Base-by-base conservation (phyloP, 176 grass and related monocot species). In the Oryza punctata region DNA sequence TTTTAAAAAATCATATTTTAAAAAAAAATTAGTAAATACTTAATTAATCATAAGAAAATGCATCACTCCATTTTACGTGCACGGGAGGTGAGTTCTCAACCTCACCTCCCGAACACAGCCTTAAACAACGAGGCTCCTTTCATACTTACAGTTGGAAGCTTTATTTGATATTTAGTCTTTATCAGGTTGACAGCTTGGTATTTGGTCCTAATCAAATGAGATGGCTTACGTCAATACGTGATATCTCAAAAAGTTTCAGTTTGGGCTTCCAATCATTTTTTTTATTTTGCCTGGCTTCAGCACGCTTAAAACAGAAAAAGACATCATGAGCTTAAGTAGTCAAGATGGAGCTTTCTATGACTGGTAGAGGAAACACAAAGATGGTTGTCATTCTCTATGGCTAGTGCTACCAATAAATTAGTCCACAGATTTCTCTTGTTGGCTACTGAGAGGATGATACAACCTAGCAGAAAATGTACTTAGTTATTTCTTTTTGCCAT, bases 141-240 rank as follows among this genome's bases (percentile, higher is more conserved):
- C n/a, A 35, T 7, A 14, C 35, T 77, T 67, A 21, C 16, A 30
- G 16, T 9, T 68, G 14, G 60, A 18, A 14, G 7, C 26, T 27
- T 82, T 65, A 14, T 37, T 63, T 67, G 32, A 70, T 67, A 54
- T 10, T 57, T 43, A 59, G 59, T 78, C 69, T 25, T 79, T 27
- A 37, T 83, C 50, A 1, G 46, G 15, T 33, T 32, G 3, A 32
- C 5, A 26, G 24, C 15, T 37, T 68, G 12, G 19, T 46, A 61
- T 33, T 61, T 78, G 60, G 45, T 78, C 45, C 37, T 9, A 28
- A 57, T 54, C 72, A 72, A 60, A 38, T 23, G 77, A 43, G 67
- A 28, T 76, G 73, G 50, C 21, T 40, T 40, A 27, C 26, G 50
- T 3, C 30, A 61, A 23, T 70, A 41, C 16, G 15, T 7, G 32